Percentiles rank a stretch among this genome's conserved stretches.
These are phyloP conservation scores for Lichtheimia ramosa DNA, from an alignment of 371 early-diverging fungal genomes.

Conservation along the genomic window DNA sequence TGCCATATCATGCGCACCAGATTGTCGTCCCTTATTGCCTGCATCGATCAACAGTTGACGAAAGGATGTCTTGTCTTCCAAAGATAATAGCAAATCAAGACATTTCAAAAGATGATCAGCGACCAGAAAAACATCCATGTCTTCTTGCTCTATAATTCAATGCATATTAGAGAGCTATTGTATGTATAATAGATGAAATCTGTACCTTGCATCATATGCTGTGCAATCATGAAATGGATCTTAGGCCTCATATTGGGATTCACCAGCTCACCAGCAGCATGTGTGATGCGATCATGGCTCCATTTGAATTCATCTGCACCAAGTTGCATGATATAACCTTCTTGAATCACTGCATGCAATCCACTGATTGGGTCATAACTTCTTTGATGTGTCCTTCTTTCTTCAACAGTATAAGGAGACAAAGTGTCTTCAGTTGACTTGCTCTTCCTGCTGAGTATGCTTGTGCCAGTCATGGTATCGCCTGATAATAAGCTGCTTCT, in stretches of 20 bases:
- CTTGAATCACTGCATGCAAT: conserved; percentile 45
- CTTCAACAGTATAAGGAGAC: too few relatives aligned
- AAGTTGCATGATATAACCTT: conserved; percentile 41
- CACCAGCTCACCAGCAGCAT: conserved; percentile 47
- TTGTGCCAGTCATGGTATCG: too few relatives aligned
- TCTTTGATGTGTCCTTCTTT: neutral
- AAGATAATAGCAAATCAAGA: conserved; percentile 14
- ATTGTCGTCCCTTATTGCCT: conserved; percentile 32
- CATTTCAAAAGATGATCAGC: conserved; percentile 46
- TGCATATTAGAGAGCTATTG: neutral
- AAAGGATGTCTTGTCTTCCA: conserved; percentile 23
- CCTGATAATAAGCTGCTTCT: neutral
- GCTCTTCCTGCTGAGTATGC: neutral
- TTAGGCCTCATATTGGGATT: conserved; percentile 26
- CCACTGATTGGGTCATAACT: conserved; percentile 37
- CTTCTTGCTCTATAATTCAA: conserved; percentile 11
- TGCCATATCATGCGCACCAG: conserved; percentile 47
- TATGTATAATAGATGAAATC: neutral
- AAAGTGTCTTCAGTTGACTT: too few relatives aligned
- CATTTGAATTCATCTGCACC: conserved; percentile 46
- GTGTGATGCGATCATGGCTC: conserved; percentile 48
- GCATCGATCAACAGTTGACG: conserved; percentile 34
- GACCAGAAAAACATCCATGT: conserved; percentile 26
- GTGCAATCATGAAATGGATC: conserved; percentile 41
- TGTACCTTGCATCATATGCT: conserved; percentile 23